Evolutionary conservation across 805 yeast genomes (phyloP).

Genomic region (Yarrowia sp.): DNA sequence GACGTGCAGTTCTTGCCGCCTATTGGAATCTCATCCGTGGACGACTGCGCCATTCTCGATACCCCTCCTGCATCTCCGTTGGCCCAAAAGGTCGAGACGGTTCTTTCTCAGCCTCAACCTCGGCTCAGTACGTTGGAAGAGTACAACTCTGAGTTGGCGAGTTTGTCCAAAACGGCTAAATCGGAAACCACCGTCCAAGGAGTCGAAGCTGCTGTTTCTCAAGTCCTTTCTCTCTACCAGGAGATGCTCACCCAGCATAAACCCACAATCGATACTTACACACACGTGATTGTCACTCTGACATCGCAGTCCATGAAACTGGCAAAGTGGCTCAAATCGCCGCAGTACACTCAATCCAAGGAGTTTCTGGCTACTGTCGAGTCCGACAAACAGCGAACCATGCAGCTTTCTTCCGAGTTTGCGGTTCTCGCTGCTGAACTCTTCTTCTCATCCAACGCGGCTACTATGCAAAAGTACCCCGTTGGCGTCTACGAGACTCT

Average conservation of each 20-base stretch:
- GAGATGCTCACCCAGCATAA: conserved; percentile 1
- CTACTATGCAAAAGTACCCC: conserved; percentile 6
- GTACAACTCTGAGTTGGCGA: neutral
- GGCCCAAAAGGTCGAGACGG: neutral
- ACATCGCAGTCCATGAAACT: conserved; percentile 17
- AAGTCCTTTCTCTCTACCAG: neutral
- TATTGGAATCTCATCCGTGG: conserved; percentile 15
- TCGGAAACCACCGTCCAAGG: neutral
- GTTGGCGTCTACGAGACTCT: conserved; percentile 1
- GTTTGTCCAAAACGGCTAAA: neutral
- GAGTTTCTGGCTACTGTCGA: neutral
- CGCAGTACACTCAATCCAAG: conserved; percentile 13
- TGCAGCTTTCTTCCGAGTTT: neutral
- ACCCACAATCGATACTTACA: conserved; percentile 4
- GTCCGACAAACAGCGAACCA: neutral
- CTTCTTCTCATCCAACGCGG: conserved; percentile 17
- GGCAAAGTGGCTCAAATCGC: conserved; percentile 16
- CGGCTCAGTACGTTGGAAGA: neutral
- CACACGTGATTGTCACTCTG: neutral
- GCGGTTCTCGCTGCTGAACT: conserved; percentile 2
- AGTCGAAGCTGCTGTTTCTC: neutral
- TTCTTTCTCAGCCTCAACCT: neutral
- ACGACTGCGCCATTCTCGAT: conserved; percentile 22
- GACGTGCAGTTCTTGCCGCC: conserved; percentile 21
- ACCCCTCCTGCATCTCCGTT: conserved; percentile 24